Base-by-base conservation (phyloP, 768 basidiomycete genomes). In the Agaricus subrufescens region DNA sequence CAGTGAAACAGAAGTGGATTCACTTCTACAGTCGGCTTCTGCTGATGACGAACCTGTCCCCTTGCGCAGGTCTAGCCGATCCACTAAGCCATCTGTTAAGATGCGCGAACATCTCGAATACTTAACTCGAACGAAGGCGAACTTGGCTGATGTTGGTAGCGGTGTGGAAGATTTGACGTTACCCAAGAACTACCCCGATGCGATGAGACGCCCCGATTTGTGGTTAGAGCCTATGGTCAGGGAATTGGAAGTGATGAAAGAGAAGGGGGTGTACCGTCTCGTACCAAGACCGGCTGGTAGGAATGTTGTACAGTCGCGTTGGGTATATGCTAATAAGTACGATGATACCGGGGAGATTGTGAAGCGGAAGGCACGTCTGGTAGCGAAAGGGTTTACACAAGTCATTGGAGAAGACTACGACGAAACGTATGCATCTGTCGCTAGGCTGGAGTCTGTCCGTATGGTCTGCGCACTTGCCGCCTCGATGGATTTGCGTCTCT, bases 181-280 rank as follows among this genome's bases (percentile, higher is more conserved):
- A 7, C 34, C 34, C 8, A 34, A 8, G 34, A 54, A 27, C 11
- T 56, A 50, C 3, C 12, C 6, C 4, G 57, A 61, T 4, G 60
- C 60, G 0, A 34, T 55, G 25, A 11, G 40, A 23, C 46, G 54
- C 1, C 57, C 53, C 1, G 49, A 61, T 46, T 40, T 52, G 5
- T 61, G 60, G 60, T 26, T 25, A 1, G 45, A 30, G 11, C 57
- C 60, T 10, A 48, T 48, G 30, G 29, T 19, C 15, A 29, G 34
- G 27, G 47, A 48, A 4, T 30, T 54, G 1, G n/a, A 43, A 2
- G 56, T 57, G 19, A 23, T 42, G 11, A 29, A 40, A 14, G 61
- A 29, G 76, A 76, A 65, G 73, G 71, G 58, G 61, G 23, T 59
- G 9, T 48, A 59, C 3, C 45, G 11, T 1, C 53, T 60, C 2